Evolutionary conservation across 345 rosid species (phyloP), one percentile per base, ranked within the genome.

Genomic region (Euphorbia lathyris): DNA sequence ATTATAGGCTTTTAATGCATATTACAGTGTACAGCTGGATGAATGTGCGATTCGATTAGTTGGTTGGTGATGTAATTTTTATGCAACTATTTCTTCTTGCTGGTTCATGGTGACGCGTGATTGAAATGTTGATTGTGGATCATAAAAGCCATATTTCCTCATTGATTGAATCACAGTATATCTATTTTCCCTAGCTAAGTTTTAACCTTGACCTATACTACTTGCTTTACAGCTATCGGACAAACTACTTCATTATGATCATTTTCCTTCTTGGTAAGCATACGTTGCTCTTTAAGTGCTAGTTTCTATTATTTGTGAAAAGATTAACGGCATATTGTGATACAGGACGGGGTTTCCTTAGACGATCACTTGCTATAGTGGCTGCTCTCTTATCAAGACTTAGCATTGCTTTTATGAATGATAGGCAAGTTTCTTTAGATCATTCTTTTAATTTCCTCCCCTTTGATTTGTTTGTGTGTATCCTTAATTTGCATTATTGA

Each of bases 241-340:
- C 99, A 36, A 95, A 95, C 81, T 95, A 95, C 71, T 95, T 92
- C 94, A 80, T 95, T 63, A 82, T 90, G 97, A 83, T 92, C 55
- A 74, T 91, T 73, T 63, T 87, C 69, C 85, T 95, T 78, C 88
- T 95, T 53, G 98, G 99, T 90, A 77, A 68, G 93, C 65, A 29
- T 55, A 68, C 20, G 9, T 40, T 66, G 66, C 12, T 50, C 43
- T 13, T 25, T 13, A 6, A 13, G 22, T 48, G 66, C 55, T 9
- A 17, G 23, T 47, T 30, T 69, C 14, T 53, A 12, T 65, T 6
- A 60, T 60, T 63, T 66, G 59, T 12, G 11, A 10, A 7, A n/a
- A 17, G 23, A 32, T 68, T 20, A 52, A 38, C 63, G 29, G 56
- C 51, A 23, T 26, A 34, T 42, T 52, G 7, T 13, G 52, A 48